Evolutionary conservation across 106 monocot genomes (phyloP).

Genomic region (Ottelia alismoides): DNA sequence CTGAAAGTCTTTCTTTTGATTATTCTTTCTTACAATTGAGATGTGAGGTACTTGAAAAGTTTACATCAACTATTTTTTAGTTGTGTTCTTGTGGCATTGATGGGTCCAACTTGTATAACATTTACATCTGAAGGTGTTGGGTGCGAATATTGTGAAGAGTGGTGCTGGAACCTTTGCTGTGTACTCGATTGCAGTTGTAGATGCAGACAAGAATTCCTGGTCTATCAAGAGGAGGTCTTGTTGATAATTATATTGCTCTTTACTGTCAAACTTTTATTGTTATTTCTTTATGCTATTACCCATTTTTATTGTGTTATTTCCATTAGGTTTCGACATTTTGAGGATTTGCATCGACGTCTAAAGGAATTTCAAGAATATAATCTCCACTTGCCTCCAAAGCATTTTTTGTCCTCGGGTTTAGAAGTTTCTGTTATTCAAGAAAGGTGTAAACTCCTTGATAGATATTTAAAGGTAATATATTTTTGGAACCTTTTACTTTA

Average conservation of each 20-base stretch:
- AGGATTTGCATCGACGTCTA: slow-evolving; percentile 80
- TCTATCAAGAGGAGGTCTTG: slow-evolving; percentile 94
- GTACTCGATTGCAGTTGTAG: slow-evolving; percentile 84
- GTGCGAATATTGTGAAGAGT: slow-evolving; percentile 89
- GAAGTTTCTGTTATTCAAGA: slow-evolving; percentile 71
- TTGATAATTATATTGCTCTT: too few relatives aligned
- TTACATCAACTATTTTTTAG: too few relatives aligned
- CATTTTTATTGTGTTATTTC: too few relatives aligned
- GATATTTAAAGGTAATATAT: slow-evolving; percentile 71
- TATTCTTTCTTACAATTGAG: slow-evolving; percentile 86
- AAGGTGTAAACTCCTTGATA: slow-evolving; percentile 75
- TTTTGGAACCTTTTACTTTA: too few relatives aligned
- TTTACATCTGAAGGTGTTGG: slow-evolving; percentile 48
- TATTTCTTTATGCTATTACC: too few relatives aligned
- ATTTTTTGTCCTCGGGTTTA: slow-evolving; percentile 90
- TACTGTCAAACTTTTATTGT: too few relatives aligned
- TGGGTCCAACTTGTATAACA: neutral
- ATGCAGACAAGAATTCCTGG: slow-evolving; percentile 81
- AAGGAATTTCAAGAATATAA: slow-evolving; percentile 91
- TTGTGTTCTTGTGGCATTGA: neutral
- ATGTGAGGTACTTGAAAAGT: slow-evolving; percentile 81
- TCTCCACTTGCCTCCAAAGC: slow-evolving; percentile 82
- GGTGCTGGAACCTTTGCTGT: slow-evolving; percentile 88
- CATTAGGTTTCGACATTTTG: slow-evolving; percentile 91
- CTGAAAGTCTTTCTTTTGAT: slow-evolving; percentile 42